Evolutionary conservation across 352 stramenopile genomes (phyloP), one percentile per base, ranked within the genome.

Genomic region (Phytophthora megakarya): DNA sequence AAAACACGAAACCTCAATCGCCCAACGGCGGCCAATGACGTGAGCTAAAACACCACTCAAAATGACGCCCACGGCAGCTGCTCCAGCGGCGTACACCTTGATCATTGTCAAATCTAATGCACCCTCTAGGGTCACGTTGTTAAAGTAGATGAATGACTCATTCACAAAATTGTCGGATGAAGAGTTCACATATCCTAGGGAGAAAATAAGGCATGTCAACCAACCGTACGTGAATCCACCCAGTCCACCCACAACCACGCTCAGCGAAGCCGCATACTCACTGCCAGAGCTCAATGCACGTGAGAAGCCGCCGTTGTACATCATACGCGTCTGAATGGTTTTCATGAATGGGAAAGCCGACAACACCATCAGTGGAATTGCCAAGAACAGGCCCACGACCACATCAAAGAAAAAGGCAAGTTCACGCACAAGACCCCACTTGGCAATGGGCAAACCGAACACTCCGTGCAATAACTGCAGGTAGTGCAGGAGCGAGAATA

Each of bases 241-340:
- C 16, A 95, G 62, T 0, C 79, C 57, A 21, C 88, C 88, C 13
- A 93, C 85, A 37, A 94, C 44, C 35, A 94, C 74, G 48, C 82
- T 92, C 53, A 96, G 62, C 25, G 83, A 90, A 13, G 84, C 86
- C 0, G 86, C 84, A 23, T 84, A 93, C 46, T 96, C 86, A 61
- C 86, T 93, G 23, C 85, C 88, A 37, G 84, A 89, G 57, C 86
- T 93, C 55, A 96, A 58, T 0, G 86, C 83, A 39, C 83, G 83
- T 13, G 88, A 94, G 43, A 96, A 96, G 38, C 88, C 86, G 18
- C 87, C 86, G 54, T 96, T 96, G 70, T 96, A 96, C 88, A 96
- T 96, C 86, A 96, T 96, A 28, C 88, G 86, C 35, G 88, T 94
- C 51, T 96, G 88, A 51, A 95, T 91, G 9, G 86, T 95, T 35